Evolutionary conservation across 1,139 yeast species (phyloP), one percentile per base, ranked within the genome.

Genomic region (Saccharomycopsis hybrid): DNA sequence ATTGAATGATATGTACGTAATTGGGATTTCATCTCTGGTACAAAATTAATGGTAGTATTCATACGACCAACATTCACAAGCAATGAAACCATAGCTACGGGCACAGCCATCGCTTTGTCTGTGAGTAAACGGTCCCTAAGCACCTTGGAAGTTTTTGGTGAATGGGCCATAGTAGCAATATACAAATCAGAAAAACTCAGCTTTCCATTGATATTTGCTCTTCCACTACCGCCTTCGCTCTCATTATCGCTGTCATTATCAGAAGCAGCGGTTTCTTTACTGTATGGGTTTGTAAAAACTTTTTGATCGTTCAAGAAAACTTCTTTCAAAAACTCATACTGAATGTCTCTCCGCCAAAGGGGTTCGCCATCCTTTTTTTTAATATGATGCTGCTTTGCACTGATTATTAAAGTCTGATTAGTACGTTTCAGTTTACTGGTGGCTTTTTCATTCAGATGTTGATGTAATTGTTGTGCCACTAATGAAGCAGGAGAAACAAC

Each of bases 11-110:
- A 92, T 0, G 97, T 90, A 59, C 97, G 73, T 58, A 90, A 72
- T 55, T 90, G 92, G 0, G 96, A 88, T 57, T 89, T 83, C 97
- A 90, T 90, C 62, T 89, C 97, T n/a, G 95, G 89, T 51, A 88
- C 95, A 63, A 90, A 92, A 65, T 90, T 90, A 49, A 92, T 82
- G 3, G 97, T 92, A 1, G 98, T 92, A 68, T 92, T 92, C 81
- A 92, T 82, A 56, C 97, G 73, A 3, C 97, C 97, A 44, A 89
- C 81, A 63, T 92, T 92, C 30, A 92, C 97, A 56, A 92, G 72
- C 43, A 92, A 68, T 57, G 96, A 87, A 32, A 88, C 83, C 74
- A 87, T 81, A 48, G 89, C 86, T 47, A 88, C 88, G 13, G 88
- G 80, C 46, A 78, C 72, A 2, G 87, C 86, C 67, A 78, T 74